Base-by-base conservation (phyloP, 1,284 basidiomycete species). In the Cryptococcus sp. region DNA sequence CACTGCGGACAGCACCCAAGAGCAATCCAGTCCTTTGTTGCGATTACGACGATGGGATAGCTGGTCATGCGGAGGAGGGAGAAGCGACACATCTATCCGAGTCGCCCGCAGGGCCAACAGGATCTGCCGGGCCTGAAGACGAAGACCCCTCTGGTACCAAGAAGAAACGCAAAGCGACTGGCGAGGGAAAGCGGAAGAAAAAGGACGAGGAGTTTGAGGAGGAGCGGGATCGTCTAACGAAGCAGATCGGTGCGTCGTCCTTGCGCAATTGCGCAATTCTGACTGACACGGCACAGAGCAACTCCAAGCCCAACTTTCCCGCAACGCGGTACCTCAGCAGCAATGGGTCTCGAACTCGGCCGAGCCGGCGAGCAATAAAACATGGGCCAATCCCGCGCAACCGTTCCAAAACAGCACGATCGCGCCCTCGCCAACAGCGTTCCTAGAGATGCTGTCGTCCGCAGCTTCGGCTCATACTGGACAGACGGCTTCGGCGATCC, bases 391-490 rank as follows among this genome's bases (percentile, higher is more conserved):
- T 38, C 25, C 47, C 10, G 35, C 59, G 15, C 48, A 53, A 27
- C n/a, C 51, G 16, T 51, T 45, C 27, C 45, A 49, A n/a, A 50
- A 55, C 39, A 27, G 52, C 2, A 17, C 56, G 2, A 35, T 59
- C 11, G 68, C 68, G 5, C 57, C 64, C 16, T 74, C 74, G 5
- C 74, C 75, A 1, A 74, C 69, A n/a, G 62, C 71, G 2, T 74
- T 77, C 53, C 67, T 77, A 35, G 72, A 75, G 19, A 71, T 77
- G 69, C 64, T 76, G 3, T 76, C 74, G 0, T 67, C 73, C 2
- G 68, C 73, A 0, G 71, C 72, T 1, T 60, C 66, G 1, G 63
- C 57, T 3, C 69, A 70, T 50, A 53, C 60, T 6, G 42, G 22
- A 46, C 27, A 52, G 22, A 31, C 35, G 11, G 48, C 27, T 25